Evolutionary conservation across 2,329 filamentous ascomycete species (phyloP).

Genomic region (Nigrospora osmanthi): DNA sequence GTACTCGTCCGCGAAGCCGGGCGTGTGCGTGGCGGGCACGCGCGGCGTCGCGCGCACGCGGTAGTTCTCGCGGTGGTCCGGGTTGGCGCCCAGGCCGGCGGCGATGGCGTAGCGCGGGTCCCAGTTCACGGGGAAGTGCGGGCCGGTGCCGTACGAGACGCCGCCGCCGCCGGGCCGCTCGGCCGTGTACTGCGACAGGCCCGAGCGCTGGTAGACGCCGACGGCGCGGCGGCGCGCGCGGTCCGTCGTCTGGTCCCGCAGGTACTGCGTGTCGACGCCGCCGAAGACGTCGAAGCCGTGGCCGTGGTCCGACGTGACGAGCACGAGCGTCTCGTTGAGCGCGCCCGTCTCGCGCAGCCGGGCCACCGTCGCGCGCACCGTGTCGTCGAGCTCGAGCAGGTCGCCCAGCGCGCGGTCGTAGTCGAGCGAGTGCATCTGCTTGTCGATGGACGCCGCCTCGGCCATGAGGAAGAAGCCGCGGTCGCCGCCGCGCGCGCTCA

Average conservation of each 20-base stretch:
- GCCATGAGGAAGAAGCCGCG: constrained; percentile 84
- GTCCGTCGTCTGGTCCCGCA: constrained; percentile 55
- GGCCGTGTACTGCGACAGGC: constrained; percentile 66
- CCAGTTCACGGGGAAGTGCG: constrained; percentile 73
- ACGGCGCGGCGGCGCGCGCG: constrained; percentile 70
- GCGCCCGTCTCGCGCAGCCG: constrained; percentile 59
- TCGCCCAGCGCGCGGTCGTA: constrained; percentile 82
- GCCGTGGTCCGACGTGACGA: constrained; percentile 83
- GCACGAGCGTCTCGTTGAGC: constrained; percentile 67
- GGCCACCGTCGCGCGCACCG: constrained; percentile 64
- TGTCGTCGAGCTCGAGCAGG: constrained; percentile 79
- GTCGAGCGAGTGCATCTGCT: constrained; percentile 82
- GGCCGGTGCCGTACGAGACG: constrained; percentile 63
- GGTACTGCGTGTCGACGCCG: constrained; percentile 71
- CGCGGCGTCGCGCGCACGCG: constrained; percentile 60
- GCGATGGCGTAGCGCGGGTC: constrained; percentile 77
- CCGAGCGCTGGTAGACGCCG: constrained; percentile 66
- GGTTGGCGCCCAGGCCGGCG: constrained; percentile 61
- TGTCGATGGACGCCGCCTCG: constrained; percentile 79
- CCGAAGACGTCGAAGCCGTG: constrained; percentile 87
- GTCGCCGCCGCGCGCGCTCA: constrained; percentile 57
- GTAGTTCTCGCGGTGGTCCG: constrained; percentile 73
- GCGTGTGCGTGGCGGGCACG: constrained; percentile 46
- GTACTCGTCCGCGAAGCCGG: constrained; percentile 45
- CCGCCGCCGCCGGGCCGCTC: constrained; percentile 40